Percentiles rank a stretch among this genome's conserved stretches.
phyloP scores from a whole-genome alignment of 768 basidiomycete species.

The Polyporus arcularius region DNA sequence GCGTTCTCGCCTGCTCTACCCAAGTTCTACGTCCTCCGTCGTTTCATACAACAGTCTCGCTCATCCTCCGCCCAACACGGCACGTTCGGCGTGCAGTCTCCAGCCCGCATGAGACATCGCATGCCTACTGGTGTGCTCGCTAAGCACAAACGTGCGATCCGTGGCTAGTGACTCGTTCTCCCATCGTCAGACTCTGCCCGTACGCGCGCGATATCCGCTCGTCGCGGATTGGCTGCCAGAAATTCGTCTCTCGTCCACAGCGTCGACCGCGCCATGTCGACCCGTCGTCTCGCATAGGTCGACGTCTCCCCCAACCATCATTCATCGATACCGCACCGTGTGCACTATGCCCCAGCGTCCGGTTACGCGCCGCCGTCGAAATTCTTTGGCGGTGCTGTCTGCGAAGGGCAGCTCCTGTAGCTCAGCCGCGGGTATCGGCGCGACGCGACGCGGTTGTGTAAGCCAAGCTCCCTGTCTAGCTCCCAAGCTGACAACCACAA shows the following conservation, averaged over 20 bases:
- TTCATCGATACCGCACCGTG: slow-evolving; percentile 2
- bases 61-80: neutral
- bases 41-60: neutral
- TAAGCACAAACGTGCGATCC: neutral
- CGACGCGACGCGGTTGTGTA: neutral
- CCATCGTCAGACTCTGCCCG: neutral
- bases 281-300: neutral
- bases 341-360: neutral
- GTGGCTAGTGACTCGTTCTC: neutral
- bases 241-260: neutral
- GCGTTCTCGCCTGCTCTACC: neutral
- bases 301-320: slow-evolving; percentile 1
- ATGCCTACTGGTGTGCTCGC: neutral
- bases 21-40: neutral
- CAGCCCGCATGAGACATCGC: neutral
- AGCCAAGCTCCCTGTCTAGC: neutral
- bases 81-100: neutral
- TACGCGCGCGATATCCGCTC: neutral
- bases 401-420: neutral
- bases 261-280: neutral
- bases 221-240: neutral
- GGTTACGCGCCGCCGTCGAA: neutral
- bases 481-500: neutral
- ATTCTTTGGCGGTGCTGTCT: neutral
- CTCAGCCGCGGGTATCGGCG: neutral